These are phyloP conservation scores for Neurospora sp. DNA, from an alignment of 495 filamentous ascomycete genomes.

Conservation along the genomic window DNA sequence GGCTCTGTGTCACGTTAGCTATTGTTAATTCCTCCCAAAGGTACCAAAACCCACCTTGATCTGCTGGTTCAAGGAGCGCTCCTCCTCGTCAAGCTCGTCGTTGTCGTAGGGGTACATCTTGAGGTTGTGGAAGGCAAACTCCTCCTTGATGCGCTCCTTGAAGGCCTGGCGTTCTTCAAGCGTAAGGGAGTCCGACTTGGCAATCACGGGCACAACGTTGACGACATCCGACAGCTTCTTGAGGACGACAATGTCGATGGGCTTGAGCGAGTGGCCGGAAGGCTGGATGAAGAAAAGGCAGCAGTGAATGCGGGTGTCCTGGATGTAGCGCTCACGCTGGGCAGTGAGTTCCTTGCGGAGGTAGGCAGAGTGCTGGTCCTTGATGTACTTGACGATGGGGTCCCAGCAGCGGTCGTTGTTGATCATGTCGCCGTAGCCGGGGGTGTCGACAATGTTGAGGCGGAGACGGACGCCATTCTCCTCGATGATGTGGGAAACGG, in stretches of 20 bases:
- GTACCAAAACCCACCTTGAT: slow-evolving; percentile 64
- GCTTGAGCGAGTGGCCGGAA: slow-evolving; percentile 93
- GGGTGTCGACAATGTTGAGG: slow-evolving; percentile 94
- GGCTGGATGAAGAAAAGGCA: slow-evolving; percentile 99
- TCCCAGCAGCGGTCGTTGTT: slow-evolving; percentile 99
- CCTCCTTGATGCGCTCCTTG: slow-evolving; percentile 99
- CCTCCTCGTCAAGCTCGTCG: slow-evolving; percentile 95
- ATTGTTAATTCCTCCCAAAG: background rate
- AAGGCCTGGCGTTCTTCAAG: slow-evolving; percentile 91
- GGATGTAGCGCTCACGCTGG: slow-evolving; percentile 97
- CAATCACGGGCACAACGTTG: slow-evolving; percentile 98
- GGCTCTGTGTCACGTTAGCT: slow-evolving; percentile 46
- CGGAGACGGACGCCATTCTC: slow-evolving; percentile 97
- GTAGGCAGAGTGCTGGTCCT: slow-evolving; percentile 99
- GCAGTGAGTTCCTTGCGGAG: slow-evolving; percentile 99
- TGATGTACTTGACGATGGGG: slow-evolving; percentile 99
- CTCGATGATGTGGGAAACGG: slow-evolving; percentile 97
- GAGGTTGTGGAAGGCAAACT: slow-evolving; percentile 98
- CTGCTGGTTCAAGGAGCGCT: slow-evolving; percentile 82
- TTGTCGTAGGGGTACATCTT: slow-evolving; percentile 99
- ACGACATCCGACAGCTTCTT: slow-evolving; percentile 99
- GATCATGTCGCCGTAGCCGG: slow-evolving; percentile 96
- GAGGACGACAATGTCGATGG: slow-evolving; percentile 97
- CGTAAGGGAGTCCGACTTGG: slow-evolving; percentile 94
- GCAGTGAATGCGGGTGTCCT: slow-evolving; percentile 98